Percentiles rank a stretch among this genome's conserved stretches.
phyloP scores from a whole-genome alignment of 2,329 filamentous ascomycete genomes.

The Paracamarosporium sp. region DNA sequence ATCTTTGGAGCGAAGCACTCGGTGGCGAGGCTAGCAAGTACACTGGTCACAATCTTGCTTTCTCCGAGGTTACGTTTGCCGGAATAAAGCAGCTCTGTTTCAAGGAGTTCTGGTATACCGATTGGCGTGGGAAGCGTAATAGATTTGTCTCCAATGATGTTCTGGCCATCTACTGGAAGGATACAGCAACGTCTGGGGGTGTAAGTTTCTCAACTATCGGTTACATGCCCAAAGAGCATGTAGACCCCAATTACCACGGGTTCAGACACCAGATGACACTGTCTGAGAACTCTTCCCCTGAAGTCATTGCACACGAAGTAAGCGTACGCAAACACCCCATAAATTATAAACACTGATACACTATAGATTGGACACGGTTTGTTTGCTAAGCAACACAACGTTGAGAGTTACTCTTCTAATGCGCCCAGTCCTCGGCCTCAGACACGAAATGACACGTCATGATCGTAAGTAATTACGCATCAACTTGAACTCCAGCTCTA shows the following conservation, averaged over 20 bases:
- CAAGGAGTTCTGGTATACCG: neutral
- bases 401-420: neutral
- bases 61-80: neutral
- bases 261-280: neutral
- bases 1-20: neutral
- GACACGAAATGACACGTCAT: neutral
- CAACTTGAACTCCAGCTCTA: neutral
- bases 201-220: neutral
- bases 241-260: neutral
- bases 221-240: neutral
- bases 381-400: neutral
- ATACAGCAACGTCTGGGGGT: neutral
- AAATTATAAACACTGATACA: neutral
- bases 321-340: neutral
- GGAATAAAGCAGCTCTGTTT: neutral
- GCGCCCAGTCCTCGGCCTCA: neutral
- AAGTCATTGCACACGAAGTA: neutral
- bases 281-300: neutral
- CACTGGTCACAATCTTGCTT: slow-evolving; percentile 1
- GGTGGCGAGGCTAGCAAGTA: neutral
- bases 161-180: neutral
- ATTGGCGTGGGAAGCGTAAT: neutral
- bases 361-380: slow-evolving; percentile 1
- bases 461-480: neutral
- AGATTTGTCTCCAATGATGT: neutral